phyloP scores from a whole-genome alignment of 2,329 filamentous ascomycete genomes.

The Exophiala mesophila region DNA sequence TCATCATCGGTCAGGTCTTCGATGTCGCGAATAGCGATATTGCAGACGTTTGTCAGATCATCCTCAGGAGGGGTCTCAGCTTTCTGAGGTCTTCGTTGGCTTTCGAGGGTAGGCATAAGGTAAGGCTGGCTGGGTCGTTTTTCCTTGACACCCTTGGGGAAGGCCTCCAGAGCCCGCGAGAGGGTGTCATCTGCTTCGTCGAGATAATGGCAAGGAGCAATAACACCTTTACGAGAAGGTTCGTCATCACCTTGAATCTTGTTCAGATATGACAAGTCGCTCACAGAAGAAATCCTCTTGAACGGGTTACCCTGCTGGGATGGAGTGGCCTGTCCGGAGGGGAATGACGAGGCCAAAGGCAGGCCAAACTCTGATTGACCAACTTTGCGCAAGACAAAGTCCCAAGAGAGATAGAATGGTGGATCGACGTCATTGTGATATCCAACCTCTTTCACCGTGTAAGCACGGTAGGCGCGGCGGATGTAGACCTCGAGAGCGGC shows the following conservation, averaged over 20 bases:
- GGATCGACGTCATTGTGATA: slow-evolving; percentile 75
- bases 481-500: slow-evolving; percentile 95
- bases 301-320: slow-evolving; percentile 58
- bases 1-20: slow-evolving; percentile 80
- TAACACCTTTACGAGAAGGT: slow-evolving; percentile 83
- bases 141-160: slow-evolving; percentile 57
- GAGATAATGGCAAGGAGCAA: slow-evolving; percentile 86
- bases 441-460: slow-evolving; percentile 81
- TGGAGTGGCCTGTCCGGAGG: slow-evolving; percentile 78
- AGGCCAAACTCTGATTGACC: slow-evolving; percentile 86
- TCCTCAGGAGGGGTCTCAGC: slow-evolving; percentile 57
- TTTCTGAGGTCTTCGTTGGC: slow-evolving; percentile 61
- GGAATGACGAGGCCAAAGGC: slow-evolving; percentile 70
- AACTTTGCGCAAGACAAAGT: slow-evolving; percentile 90
- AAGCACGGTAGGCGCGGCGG: slow-evolving; percentile 93
- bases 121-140: slow-evolving; percentile 53
- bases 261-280: slow-evolving; percentile 87
- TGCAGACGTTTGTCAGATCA: slow-evolving; percentile 86
- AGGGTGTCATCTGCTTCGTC: slow-evolving; percentile 90
- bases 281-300: slow-evolving; percentile 88
- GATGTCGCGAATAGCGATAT: slow-evolving; percentile 83
- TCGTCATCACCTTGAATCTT: slow-evolving; percentile 62
- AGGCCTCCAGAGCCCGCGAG: slow-evolving; percentile 74
- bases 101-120: slow-evolving; percentile 67
- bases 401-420: slow-evolving; percentile 82